Conservation (phyloP, 345 rosid species). For the Eucalyptus shirleyi region DNA sequence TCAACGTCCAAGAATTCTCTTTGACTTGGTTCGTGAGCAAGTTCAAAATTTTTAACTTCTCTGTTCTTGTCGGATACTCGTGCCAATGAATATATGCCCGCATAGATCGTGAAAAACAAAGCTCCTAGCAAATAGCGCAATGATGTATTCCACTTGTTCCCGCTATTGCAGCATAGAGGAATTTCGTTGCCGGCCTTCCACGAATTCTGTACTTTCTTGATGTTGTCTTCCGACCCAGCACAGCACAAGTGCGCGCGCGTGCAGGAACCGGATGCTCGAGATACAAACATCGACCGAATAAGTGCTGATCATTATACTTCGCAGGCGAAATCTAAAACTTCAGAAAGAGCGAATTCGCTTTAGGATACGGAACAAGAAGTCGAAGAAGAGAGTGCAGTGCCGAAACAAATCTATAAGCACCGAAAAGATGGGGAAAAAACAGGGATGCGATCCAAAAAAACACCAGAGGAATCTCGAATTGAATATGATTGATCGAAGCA, state of each 20-base stretch:
- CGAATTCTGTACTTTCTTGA: not conserved
- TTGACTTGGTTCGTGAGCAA: not conserved
- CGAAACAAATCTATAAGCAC: not conserved
- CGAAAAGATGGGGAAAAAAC: not conserved
- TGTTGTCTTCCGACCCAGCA: not conserved
- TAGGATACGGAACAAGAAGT: not conserved
- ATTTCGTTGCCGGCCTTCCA: not conserved
- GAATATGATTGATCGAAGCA: not conserved
- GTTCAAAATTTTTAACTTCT: not conserved
- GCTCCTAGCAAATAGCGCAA: not conserved
- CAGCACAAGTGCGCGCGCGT: not conserved
- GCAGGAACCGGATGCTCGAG: not conserved
- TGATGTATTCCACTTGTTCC: not conserved
- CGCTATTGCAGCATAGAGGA: not conserved
- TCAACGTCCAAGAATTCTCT: not conserved
- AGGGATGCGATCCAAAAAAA: not conserved
- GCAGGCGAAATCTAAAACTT: not conserved
- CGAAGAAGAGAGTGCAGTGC: not conserved
- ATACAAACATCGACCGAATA: not conserved
- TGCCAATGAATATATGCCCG: not conserved
- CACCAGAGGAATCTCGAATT: not conserved
- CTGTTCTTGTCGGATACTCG: not conserved
- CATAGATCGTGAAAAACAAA: not conserved
- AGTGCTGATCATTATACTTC: not conserved
- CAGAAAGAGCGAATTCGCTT: not conserved